Percentiles rank a stretch among this genome's conserved stretches.
phyloP scores from a whole-genome alignment of 1,284 basidiomycete genomes.

The Tilletia walkeri region DNA sequence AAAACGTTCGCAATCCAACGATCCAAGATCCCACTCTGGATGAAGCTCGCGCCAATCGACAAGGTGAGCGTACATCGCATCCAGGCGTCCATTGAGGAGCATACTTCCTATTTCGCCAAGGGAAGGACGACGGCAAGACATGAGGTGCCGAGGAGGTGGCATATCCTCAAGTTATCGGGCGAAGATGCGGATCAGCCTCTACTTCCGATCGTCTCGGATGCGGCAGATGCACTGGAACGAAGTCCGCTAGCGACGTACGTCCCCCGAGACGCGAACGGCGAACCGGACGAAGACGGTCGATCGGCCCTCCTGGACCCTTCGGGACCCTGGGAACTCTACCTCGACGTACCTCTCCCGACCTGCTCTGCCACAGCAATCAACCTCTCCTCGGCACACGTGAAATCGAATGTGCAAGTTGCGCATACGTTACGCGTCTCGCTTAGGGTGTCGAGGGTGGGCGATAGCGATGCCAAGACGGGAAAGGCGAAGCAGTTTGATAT shows the following conservation, averaged over 20 bases:
- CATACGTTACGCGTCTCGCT: constrained; percentile 82
- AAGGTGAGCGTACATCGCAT: constrained; percentile 82
- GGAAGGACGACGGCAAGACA: constrained; percentile 67
- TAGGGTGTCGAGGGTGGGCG: constrained; percentile 66
- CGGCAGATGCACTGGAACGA: constrained; percentile 54
- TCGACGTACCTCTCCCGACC: constrained; percentile 41
- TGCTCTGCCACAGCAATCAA: constrained; percentile 62
- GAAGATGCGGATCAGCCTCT: constrained; percentile 63
- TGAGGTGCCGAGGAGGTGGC: constrained; percentile 69
- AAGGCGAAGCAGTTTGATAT: constrained; percentile 69
- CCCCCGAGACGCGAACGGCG: constrained; percentile 34
- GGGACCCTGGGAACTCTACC: constrained; percentile 63
- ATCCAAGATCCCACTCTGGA: constrained; percentile 73
- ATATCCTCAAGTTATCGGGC: constrained; percentile 67
- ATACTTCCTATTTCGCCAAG: constrained; percentile 61
- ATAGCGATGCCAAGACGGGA: constrained; percentile 9
- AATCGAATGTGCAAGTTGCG: constrained; percentile 73
- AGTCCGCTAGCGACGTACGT: constrained; percentile 58
- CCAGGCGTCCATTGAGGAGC: constrained; percentile 71
- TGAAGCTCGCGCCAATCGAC: constrained; percentile 76
- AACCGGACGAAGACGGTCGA: constrained; percentile 34
- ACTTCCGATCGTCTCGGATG: constrained; percentile 67
- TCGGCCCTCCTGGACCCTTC: constrained; percentile 60
- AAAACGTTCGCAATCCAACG: constrained; percentile 65
- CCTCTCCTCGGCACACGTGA: constrained; percentile 78